Conservation (phyloP, 768 basidiomycete species). For the Lentinula boryana region DNA sequence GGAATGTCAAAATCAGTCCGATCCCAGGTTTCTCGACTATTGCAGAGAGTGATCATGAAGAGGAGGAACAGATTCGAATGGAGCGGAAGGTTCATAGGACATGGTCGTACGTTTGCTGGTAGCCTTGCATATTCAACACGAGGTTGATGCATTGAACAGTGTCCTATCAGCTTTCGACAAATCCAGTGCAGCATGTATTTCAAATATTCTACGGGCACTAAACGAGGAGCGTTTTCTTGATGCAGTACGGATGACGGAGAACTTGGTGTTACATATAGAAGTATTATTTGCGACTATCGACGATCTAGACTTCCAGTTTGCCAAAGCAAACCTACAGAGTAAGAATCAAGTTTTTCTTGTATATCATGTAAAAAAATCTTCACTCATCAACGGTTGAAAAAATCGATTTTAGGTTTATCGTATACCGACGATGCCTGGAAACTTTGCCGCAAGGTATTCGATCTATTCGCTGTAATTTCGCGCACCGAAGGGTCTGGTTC, state of each 20-base stretch:
- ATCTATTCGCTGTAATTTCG: constrained; percentile 92
- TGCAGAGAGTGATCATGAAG: constrained; percentile 38
- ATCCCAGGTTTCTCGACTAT: constrained; percentile 38
- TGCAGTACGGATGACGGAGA: constrained; percentile 96
- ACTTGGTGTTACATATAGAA: constrained; percentile 97
- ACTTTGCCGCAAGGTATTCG: constrained; percentile 97
- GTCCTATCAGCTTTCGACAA: constrained; percentile 98
- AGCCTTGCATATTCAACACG: neutral
- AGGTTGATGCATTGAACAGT: constrained; percentile 26
- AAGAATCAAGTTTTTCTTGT: constrained; percentile 15
- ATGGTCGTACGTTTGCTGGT: constrained; percentile 73
- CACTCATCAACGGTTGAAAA: constrained; percentile 8
- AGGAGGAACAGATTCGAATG: constrained; percentile 72
- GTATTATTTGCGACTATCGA: constrained; percentile 96
- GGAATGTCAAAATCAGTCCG: constrained; percentile 93
- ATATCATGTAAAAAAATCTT: neutral
- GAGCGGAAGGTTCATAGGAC: constrained; percentile 97
- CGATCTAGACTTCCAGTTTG: constrained; percentile 88
- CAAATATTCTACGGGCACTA: constrained; percentile 96
- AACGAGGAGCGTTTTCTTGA: constrained; percentile 95
- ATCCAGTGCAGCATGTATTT: constrained; percentile 96
- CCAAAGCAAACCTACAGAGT: constrained; percentile 80
- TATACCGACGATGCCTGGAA: constrained; percentile 97
- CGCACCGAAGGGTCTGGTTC: constrained; percentile 92
- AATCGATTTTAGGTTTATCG: constrained; percentile 69